Evolutionary conservation across 2,329 filamentous ascomycete species (phyloP).

Genomic region (Fusarium concolor): DNA sequence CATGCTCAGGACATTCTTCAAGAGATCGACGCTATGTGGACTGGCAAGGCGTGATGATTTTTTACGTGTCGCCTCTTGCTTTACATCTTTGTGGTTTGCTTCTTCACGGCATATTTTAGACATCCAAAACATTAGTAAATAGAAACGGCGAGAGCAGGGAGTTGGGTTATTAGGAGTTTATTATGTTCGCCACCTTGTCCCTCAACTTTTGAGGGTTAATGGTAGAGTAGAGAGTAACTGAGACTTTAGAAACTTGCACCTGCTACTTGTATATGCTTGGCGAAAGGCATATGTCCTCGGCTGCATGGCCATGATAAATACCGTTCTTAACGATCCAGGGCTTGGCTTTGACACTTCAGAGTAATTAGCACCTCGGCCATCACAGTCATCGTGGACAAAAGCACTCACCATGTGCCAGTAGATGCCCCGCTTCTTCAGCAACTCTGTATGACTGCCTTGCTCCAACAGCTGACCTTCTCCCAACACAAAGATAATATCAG

Average conservation of each 20-base stretch:
- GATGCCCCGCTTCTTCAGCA: slow-evolving; percentile 63
- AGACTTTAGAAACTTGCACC: neutral
- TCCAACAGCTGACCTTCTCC: slow-evolving; percentile 70
- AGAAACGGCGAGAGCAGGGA: slow-evolving; percentile 13
- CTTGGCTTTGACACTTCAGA: slow-evolving; percentile 68
- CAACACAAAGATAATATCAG: slow-evolving; percentile 83
- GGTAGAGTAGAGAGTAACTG: slow-evolving; percentile 23
- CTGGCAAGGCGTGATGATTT: slow-evolving; percentile 22
- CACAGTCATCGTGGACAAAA: neutral
- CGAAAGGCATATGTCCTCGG: neutral
- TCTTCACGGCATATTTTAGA: neutral
- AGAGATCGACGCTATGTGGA: slow-evolving; percentile 63
- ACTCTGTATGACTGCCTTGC: slow-evolving; percentile 63
- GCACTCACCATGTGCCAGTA: slow-evolving; percentile 69
- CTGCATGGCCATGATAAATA: neutral
- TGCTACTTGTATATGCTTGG: neutral
- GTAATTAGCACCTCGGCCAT: slow-evolving; percentile 37
- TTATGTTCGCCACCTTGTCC: neutral
- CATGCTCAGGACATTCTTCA: slow-evolving; percentile 58
- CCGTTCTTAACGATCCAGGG: slow-evolving; percentile 60
- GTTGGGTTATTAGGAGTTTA: slow-evolving; percentile 17
- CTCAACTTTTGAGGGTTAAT: slow-evolving; percentile 9
- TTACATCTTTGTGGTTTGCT: neutral
- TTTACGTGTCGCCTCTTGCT: neutral
- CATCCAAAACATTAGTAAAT: neutral